Evolutionary conservation across 2,329 filamentous ascomycete genomes (phyloP).

Genomic region (Ophiocordyceps camponoti-leonardi): DNA sequence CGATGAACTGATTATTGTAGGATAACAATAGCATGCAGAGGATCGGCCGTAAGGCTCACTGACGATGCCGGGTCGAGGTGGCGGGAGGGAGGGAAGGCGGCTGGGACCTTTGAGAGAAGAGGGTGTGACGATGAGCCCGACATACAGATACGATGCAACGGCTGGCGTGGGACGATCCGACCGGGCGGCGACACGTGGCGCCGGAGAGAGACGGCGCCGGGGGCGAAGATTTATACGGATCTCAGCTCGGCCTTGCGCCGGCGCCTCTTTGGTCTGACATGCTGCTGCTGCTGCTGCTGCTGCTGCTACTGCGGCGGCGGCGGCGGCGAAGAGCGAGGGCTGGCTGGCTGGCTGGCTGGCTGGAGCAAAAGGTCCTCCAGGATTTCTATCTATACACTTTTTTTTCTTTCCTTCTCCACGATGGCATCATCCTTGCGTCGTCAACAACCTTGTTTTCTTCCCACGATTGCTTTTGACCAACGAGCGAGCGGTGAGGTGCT

Average conservation of each 20-base stretch:
- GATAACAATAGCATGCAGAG: conserved; percentile 4
- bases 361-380: background rate
- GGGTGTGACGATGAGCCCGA: background rate
- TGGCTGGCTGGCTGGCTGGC: background rate
- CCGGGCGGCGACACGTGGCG: background rate
- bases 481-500: background rate
- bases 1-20: conserved; percentile 33
- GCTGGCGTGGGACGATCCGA: background rate
- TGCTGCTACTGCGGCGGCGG: no score
- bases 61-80: background rate
- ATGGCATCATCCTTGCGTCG: background rate
- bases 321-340: no score
- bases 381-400: background rate
- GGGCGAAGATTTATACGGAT: no score
- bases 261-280: no score
- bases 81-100: background rate
- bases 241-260: no score
- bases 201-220: background rate
- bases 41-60: background rate
- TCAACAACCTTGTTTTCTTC: background rate
- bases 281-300: no score
- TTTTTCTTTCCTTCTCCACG: background rate
- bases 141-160: background rate
- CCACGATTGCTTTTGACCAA: background rate
- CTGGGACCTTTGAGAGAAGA: background rate